These are phyloP conservation scores for Endotrypanum monterogeii DNA, from an alignment of 208 protist species.

Conservation along the genomic window DNA sequence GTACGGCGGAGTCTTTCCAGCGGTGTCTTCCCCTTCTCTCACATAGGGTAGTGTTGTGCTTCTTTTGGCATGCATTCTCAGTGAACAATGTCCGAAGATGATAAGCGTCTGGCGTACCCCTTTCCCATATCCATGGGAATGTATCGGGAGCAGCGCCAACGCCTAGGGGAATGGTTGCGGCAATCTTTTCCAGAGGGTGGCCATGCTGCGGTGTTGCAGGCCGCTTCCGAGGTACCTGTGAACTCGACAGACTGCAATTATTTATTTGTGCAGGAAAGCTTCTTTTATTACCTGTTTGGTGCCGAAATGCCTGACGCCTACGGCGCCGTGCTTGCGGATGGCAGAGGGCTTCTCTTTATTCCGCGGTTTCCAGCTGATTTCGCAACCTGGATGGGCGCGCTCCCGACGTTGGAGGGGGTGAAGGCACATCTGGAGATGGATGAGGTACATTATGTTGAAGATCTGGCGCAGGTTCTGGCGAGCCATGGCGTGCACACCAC, in stretches of 20 bases:
- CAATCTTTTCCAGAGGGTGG: constrained; percentile 41
- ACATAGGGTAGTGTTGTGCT: not conserved
- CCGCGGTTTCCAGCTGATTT: constrained; percentile 81
- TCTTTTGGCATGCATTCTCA: not conserved
- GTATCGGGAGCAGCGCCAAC: constrained; percentile 86
- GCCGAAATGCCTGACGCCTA: constrained; percentile 83
- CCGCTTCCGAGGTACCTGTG: constrained; percentile 79
- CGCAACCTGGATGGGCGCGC: constrained; percentile 90
- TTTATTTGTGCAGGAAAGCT: constrained; percentile 94
- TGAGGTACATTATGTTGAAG: constrained; percentile 85
- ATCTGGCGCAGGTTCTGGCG: constrained; percentile 61
- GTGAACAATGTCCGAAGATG: constrained; percentile 20
- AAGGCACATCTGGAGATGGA: constrained; percentile 63
- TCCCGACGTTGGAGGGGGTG: constrained; percentile 75
- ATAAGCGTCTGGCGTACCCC: constrained; percentile 55
- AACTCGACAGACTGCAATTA: constrained; percentile 91
- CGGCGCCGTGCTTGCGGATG: constrained; percentile 68
- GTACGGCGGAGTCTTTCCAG: not conserved
- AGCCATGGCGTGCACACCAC: constrained; percentile 54
- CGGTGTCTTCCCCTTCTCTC: not conserved
- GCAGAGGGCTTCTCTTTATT: constrained; percentile 85
- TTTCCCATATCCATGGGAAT: constrained; percentile 73
- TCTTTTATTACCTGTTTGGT: constrained; percentile 95
- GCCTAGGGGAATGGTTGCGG: constrained; percentile 53
- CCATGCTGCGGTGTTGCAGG: constrained; percentile 83